Conservation (phyloP, 768 basidiomycete species). For the Pulveroboletus sp. region DNA sequence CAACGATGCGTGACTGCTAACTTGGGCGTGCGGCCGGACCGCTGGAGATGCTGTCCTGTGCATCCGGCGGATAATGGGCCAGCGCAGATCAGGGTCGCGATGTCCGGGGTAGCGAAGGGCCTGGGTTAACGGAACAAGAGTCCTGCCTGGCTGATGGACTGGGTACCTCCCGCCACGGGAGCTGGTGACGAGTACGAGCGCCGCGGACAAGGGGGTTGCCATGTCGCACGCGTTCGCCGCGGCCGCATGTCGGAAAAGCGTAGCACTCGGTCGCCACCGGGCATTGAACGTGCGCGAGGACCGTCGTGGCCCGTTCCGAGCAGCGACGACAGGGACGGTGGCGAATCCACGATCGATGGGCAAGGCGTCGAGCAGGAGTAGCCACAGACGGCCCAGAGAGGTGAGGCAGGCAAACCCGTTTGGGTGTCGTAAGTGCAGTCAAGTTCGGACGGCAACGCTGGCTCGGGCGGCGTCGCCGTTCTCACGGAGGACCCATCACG, state of each 20-base stretch:
- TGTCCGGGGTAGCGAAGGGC: constrained; percentile 3
- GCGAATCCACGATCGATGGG: constrained; percentile 9
- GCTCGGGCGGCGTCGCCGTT: background rate
- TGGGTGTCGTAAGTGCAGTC: constrained; percentile 7
- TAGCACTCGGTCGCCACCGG: too few species aligned
- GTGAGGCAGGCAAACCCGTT: constrained; percentile 5
- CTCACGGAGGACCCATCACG: constrained; percentile 3
- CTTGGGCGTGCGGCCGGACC: background rate
- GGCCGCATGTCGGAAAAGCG: background rate
- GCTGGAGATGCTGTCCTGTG: background rate
- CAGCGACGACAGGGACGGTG: background rate
- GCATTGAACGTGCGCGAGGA: too few species aligned
- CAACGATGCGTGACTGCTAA: background rate
- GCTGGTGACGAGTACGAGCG: background rate
- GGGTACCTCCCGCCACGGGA: background rate
- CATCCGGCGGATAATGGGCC: background rate
- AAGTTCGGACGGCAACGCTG: background rate
- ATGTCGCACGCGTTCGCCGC: constrained; percentile 10
- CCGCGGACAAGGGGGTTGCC: constrained; percentile 15
- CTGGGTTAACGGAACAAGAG: background rate
- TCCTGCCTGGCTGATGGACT: background rate
- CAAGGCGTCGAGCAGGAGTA: background rate
- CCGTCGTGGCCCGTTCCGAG: background rate
- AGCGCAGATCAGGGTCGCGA: constrained; percentile 18
- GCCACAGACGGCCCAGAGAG: background rate